Evolutionary conservation across 352 stramenopile genomes (phyloP), one percentile per base, ranked within the genome.

Genomic region (Pythium folliculosum): DNA sequence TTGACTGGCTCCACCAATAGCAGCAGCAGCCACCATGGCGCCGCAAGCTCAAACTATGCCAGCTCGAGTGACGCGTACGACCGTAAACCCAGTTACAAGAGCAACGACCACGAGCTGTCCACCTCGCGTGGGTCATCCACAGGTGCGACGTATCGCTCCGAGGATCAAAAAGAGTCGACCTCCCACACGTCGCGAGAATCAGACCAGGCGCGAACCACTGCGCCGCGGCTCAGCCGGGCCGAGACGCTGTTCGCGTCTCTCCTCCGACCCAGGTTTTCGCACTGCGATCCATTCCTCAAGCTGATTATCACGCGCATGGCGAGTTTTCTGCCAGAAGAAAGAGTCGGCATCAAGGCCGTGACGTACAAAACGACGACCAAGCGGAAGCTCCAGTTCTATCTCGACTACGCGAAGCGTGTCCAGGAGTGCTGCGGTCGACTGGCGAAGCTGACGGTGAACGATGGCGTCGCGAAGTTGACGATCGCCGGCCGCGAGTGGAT

Each of bases 301-400:
- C 63, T 76, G n/a, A 60, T 90, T 16, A n/a, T 90, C 32, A 79
- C 70, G 19, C 71, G 78, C 27, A 82, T 90, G 72, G 80, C 81
- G 47, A 73, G 76, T 38, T 84, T 86, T 38, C 62, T 91, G n/a
- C 84, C 82, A 0, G 44, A 75, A 25, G 58, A 65, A 37, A 35
- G 9, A n/a, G 53, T n/a, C 8, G 62, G 74, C 5, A 62, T 92
- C 40, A 62, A 67, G n/a, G 78, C 84, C 10, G 69, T 93, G 5
- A 66, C 71, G 13, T 89, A 93, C 55, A 72, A 82, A 37, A 90
- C 80, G 19, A 91, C 85, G 59, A 91, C 90, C 37, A 70, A 80
- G 16, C 77, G 84, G 4, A 93, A 90, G 51, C 78, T 90, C 69
- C 81, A 77, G 22, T 93, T 82, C 53, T 93, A 90, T 48, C 59